Base-by-base conservation (phyloP, 2,329 filamentous ascomycete species). In the Tolypocladium album region DNA sequence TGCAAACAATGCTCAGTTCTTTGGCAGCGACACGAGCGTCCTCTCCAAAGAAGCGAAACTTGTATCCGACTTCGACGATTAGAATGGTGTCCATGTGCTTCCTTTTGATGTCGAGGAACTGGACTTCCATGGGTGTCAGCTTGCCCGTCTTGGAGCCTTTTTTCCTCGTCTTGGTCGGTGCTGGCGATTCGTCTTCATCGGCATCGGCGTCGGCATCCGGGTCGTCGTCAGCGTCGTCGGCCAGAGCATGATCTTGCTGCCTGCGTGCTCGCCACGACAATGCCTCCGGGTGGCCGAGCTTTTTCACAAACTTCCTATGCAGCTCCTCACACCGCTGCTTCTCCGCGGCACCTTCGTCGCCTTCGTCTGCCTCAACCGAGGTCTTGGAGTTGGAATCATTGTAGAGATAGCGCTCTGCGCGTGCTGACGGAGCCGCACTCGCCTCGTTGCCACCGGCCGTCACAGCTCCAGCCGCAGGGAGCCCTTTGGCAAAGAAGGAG, bases 41-140 rank as follows among this genome's bases (percentile, higher is more conserved):
- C 68, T 97, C 93, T 13, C 94, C 94, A 70, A 96, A 96, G 77
- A 99, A 96, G 40, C 89, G 87, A 75, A 96, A 99, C 72, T 99
- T 99, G 77, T 99, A 99, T 57, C 94, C 94, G 11, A 97, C 94
- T 72, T 99, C 93, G 58, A 97, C 87, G 15, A 97, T 89, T 59
- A 99, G 80, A 24, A 99, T 68, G 0, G 93, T 94, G 70, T 97
- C 94, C 77, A 91, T 82, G 70, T 97, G 87, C 66, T 93, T 90
- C 62, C 86, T 82, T 76, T 99, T 99, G 73, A 99, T 96, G 22
- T 96, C 92, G 7, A 99, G 81, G 61, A 96, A 89, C 68, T 97
- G 94, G 47, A 89, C 83, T 72, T 97, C 92, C 86, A 99, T 89
- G 0, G 94, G 94, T 0, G 94, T 99, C 62, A 99, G 82, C 71